Evolutionary conservation across 352 stramenopile genomes (phyloP).

Genomic region (Pythium brachiatum): DNA sequence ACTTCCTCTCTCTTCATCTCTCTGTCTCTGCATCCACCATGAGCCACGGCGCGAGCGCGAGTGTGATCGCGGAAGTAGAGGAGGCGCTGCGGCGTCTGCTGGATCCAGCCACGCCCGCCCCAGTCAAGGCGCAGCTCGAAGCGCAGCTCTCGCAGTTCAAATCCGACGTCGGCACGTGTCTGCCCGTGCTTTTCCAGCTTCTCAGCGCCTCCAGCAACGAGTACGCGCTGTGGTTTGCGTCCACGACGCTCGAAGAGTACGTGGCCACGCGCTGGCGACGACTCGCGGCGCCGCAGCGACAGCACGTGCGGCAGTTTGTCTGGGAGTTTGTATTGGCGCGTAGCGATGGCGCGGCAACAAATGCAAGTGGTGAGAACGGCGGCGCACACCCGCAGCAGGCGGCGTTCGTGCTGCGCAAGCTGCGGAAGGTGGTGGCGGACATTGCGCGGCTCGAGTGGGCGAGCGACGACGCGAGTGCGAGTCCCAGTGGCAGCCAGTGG

Average conservation of each 20-base stretch:
- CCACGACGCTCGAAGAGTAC: slow-evolving; percentile 73
- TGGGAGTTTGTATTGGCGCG: slow-evolving; percentile 54
- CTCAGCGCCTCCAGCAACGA: slow-evolving; percentile 58
- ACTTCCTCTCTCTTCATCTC: slow-evolving; percentile 6
- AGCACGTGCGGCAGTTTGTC: slow-evolving; percentile 55
- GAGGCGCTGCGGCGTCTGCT: slow-evolving; percentile 52
- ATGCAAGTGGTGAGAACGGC: neutral
- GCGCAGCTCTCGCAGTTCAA: slow-evolving; percentile 64
- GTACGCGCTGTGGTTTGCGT: slow-evolving; percentile 78
- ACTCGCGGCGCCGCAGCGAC: slow-evolving; percentile 40
- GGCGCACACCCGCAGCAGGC: slow-evolving; percentile 19
- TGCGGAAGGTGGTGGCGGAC: slow-evolving; percentile 71
- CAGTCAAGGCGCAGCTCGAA: slow-evolving; percentile 53
- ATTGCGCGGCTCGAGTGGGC: slow-evolving; percentile 64
- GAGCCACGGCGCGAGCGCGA: slow-evolving; percentile 13
- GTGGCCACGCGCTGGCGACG: slow-evolving; percentile 55
- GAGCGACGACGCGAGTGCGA: neutral
- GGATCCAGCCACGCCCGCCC: slow-evolving; percentile 46
- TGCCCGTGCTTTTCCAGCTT: slow-evolving; percentile 69
- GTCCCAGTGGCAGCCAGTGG: slow-evolving; percentile 29
- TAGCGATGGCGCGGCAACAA: neutral
- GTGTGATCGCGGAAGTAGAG: slow-evolving; percentile 62
- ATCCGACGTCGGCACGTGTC: slow-evolving; percentile 40
- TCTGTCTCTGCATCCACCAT: slow-evolving; percentile 6
- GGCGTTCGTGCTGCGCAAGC: slow-evolving; percentile 63